These are phyloP conservation scores for Haplosporangium gracile DNA, from an alignment of 192 early-diverging fungal species.

Conservation along the genomic window DNA sequence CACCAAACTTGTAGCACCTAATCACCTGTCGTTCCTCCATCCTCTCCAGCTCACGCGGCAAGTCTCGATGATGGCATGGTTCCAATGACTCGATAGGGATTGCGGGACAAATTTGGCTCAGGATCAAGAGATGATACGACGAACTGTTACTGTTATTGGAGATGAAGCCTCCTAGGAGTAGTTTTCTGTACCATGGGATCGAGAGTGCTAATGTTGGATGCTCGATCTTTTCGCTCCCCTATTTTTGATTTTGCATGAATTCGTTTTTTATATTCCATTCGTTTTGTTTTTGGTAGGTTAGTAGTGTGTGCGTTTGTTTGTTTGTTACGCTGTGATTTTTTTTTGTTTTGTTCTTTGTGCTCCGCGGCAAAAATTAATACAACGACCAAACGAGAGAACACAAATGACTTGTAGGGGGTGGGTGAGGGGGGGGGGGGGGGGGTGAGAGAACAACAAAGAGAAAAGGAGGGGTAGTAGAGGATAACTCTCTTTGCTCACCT, in stretches of 20 bases:
- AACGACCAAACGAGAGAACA: no score
- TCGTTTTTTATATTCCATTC: not conserved
- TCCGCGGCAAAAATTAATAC: not conserved
- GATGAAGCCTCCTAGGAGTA: slow-evolving; percentile 53
- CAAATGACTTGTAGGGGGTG: no score
- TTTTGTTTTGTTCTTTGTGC: not conserved
- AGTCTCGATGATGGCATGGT: slow-evolving; percentile 63
- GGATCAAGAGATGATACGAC: slow-evolving; percentile 47
- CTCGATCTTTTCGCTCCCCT: slow-evolving; percentile 71
- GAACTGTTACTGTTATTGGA: not conserved
- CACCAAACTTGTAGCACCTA: slow-evolving; percentile 78
- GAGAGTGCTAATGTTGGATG: slow-evolving; percentile 56
- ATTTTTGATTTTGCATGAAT: slow-evolving; percentile 4
- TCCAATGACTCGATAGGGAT: slow-evolving; percentile 63
- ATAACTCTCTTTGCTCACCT: slow-evolving; percentile 6
- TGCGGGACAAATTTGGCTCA: slow-evolving; percentile 60
- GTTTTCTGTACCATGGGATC: slow-evolving; percentile 57
- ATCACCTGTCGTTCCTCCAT: slow-evolving; percentile 83
- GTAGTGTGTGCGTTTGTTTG: not conserved
- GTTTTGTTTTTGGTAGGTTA: no score
- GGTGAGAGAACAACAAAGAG: not conserved
- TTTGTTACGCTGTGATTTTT: not conserved
- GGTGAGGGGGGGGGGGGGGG: not conserved
- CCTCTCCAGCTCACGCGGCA: slow-evolving; percentile 70
- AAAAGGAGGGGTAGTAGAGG: not conserved